These are phyloP conservation scores for Dimocarpus longan DNA, from an alignment of 345 rosid genomes.

Conservation along the genomic window DNA sequence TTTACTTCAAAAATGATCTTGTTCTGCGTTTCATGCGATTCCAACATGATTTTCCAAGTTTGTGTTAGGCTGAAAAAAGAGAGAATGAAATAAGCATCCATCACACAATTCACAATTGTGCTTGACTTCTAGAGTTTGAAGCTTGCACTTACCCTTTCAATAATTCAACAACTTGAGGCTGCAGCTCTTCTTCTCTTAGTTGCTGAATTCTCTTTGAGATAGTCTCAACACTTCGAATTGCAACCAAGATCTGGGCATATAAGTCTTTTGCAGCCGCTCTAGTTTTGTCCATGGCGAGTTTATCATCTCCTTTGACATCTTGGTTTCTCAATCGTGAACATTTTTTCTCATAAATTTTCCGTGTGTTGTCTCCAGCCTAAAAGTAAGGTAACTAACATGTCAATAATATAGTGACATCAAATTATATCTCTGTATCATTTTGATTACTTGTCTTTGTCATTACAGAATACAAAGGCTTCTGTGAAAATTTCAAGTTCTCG, in stretches of 20 bases:
- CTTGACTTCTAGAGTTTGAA: conserved; percentile 10
- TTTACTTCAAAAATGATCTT: conserved; percentile 64
- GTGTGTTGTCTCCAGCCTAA: conserved; percentile 63
- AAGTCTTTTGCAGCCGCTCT: conserved; percentile 64
- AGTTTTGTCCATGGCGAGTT: conserved; percentile 50
- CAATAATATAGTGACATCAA: background rate
- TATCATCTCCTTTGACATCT: conserved; percentile 53
- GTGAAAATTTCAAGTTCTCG: background rate
- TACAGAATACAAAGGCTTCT: background rate
- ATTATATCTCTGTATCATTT: background rate
- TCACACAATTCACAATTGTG: background rate
- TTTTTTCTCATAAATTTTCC: conserved; percentile 64
- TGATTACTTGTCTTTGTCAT: background rate
- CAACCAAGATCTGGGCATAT: conserved; percentile 69
- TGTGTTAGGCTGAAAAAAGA: conserved; percentile 45
- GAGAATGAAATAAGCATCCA: conserved; percentile 21
- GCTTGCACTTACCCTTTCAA: conserved; percentile 57
- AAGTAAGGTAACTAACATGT: conserved; percentile 6
- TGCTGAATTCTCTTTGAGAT: conserved; percentile 66
- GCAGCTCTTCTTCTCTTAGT: conserved; percentile 68
- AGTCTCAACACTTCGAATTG: conserved; percentile 67
- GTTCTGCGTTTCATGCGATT: conserved; percentile 75
- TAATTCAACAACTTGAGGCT: conserved; percentile 67
- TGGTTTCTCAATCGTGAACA: conserved; percentile 55
- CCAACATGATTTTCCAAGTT: conserved; percentile 71